A percentile compares a stretch with the other conserved stretches of the same genome.
Conservation (phyloP, 345 rosid species). For the Pseudoturritis turrita region DNA sequence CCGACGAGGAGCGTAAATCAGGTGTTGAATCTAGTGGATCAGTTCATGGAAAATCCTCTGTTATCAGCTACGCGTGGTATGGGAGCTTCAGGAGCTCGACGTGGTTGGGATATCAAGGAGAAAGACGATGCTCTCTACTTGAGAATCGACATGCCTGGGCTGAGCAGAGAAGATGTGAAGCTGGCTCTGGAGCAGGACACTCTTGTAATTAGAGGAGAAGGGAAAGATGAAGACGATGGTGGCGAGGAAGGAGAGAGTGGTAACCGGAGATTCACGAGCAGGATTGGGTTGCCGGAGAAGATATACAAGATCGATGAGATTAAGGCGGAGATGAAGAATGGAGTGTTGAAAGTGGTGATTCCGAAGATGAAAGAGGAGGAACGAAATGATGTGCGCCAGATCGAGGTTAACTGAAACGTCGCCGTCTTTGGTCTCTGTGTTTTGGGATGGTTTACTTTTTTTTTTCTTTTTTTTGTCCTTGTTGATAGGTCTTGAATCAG, state of each 20-base stretch:
- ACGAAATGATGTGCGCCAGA: conserved; percentile 42
- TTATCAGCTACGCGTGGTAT: conserved; percentile 35
- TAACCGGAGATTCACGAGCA: conserved; percentile 45
- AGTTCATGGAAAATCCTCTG: conserved; percentile 45
- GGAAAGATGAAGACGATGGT: conserved; percentile 30
- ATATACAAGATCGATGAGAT: conserved; percentile 39
- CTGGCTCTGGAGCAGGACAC: conserved; percentile 60
- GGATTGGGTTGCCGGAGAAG: conserved; percentile 32
- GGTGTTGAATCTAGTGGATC: conserved; percentile 65
- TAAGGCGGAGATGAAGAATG: conserved; percentile 91
- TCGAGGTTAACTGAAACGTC: conserved; percentile 36
- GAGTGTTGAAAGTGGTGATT: conserved; percentile 66
- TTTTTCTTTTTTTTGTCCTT: neutral
- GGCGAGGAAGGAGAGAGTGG: conserved; percentile 13
- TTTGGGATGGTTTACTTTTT: too few relatives aligned
- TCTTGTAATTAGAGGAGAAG: conserved; percentile 59
- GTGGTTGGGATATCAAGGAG: conserved; percentile 55
- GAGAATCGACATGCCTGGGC: conserved; percentile 59
- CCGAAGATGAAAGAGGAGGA: conserved; percentile 74
- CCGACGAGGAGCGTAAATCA: conserved; percentile 61
- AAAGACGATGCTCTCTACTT: conserved; percentile 36
- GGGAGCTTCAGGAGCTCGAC: conserved; percentile 29
- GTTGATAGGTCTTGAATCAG: neutral
- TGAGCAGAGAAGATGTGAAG: conserved; percentile 54
- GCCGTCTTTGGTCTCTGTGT: neutral